Base-by-base conservation (phyloP, 805 yeast species). In the Myxozyma mucilagina region DNA sequence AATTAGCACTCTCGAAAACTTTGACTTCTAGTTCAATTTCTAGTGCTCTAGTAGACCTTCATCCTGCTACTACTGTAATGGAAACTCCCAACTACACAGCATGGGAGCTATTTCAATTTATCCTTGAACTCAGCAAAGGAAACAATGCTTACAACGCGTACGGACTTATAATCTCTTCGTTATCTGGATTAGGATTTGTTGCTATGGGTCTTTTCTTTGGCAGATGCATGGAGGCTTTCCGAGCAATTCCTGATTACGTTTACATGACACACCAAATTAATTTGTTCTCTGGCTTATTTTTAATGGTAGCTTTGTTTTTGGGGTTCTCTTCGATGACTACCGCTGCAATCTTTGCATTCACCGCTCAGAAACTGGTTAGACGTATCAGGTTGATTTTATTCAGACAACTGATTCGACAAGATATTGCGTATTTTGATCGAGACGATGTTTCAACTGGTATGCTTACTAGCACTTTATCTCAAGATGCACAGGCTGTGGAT, bases 401-500 rank as follows among this genome's bases (percentile, higher is more conserved):
- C 68, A 51, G 69, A n/a, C 76, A 75, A 53, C 67, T 70, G 52
- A 56, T 76, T 52, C 69, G 76, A 34, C 72, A 74, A 70, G 79
- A 76, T 54, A 67, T 76, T 43, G 71, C 72, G 1, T 76, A 70
- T 61, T 76, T 69, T 55, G 79, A 76, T 56, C 67, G 68, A 49
- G 73, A 71, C 18, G 71, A 72, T 38, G 73, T 74, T 59, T 63
- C 76, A 13, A 71, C 78, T 10, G 79, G 79, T 45, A 65, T 77
- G 0, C 68, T 76, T 10, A 73, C 76, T 3, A 66, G 77, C 1
- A 70, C 73, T n/a, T 64, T 76, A 13, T 76, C 78, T 47, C 75
- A 72, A 50, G 79, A 76, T 52, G 79, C 77, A 11, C 74, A 74
- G 59, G 71, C 74, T n/a, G 59, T 71, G 32, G 68, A 76, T 18